Evolutionary conservation across 306 rosid species (phyloP).

Genomic region (Alnus glutinosa): DNA sequence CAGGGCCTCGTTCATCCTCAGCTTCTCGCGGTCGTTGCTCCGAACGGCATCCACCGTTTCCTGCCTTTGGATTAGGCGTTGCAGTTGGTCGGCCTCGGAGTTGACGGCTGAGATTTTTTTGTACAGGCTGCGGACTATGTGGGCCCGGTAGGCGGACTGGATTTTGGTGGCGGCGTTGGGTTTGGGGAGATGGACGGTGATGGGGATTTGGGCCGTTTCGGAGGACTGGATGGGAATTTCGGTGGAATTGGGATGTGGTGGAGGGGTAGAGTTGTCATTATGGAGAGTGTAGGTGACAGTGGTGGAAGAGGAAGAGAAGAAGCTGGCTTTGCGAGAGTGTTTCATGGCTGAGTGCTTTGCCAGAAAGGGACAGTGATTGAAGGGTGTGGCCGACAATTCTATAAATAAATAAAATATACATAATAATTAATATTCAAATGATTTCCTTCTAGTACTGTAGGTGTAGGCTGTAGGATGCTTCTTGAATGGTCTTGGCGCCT

Average conservation of each 20-base stretch:
- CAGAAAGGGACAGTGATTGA: not conserved
- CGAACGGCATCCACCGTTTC: conserved; percentile 91
- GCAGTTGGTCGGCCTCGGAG: conserved; percentile 59
- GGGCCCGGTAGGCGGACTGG: conserved; percentile 74
- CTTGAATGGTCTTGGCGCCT: conserved; percentile 48
- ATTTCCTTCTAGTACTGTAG: not conserved
- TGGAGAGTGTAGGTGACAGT: conserved; percentile 49
- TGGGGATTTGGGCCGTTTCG: conserved; percentile 24
- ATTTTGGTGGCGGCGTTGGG: conserved; percentile 60
- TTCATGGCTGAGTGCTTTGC: conserved; percentile 35
- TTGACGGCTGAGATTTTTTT: conserved; percentile 54
- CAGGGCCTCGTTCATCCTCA: conserved; percentile 74
- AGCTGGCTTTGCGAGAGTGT: conserved; percentile 34
- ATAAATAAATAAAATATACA: no score
- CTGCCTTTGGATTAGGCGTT: conserved; percentile 75
- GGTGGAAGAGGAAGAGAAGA: conserved; percentile 33
- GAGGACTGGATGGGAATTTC: conserved; percentile 34
- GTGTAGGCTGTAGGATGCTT: not conserved
- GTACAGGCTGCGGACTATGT: conserved; percentile 64
- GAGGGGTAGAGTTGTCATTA: conserved; percentile 57
- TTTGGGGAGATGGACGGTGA: conserved; percentile 25
- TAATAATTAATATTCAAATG: not conserved
- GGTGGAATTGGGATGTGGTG: conserved; percentile 33
- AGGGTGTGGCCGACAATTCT: not conserved
- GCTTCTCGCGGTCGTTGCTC: conserved; percentile 59